phyloP scores from a whole-genome alignment of 2,329 filamentous ascomycete species.

The Pseudocercospora pini-densiflorae region DNA sequence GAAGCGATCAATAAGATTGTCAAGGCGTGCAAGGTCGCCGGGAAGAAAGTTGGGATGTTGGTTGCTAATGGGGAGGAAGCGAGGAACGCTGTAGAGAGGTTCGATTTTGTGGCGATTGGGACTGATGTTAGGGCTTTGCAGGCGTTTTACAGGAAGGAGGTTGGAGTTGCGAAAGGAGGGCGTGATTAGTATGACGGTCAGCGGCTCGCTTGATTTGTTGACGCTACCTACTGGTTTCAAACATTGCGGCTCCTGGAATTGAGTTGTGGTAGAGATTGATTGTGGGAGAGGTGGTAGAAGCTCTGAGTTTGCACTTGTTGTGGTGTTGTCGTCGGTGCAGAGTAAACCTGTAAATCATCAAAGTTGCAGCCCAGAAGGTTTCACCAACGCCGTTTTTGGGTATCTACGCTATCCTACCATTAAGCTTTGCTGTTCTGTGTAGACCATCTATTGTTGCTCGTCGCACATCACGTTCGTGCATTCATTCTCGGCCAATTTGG shows the following conservation, averaged over 20 bases:
- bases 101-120: conserved; percentile 52
- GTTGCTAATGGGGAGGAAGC: conserved; percentile 55
- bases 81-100: conserved; percentile 53
- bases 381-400: neutral
- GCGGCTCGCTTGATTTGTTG: too few relatives aligned
- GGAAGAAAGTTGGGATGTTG: conserved; percentile 66
- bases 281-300: too few relatives aligned
- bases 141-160: conserved; percentile 34
- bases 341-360: too few relatives aligned
- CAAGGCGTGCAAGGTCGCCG: conserved; percentile 61
- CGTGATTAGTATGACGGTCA: too few relatives aligned
- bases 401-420: neutral
- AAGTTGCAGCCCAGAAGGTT: neutral
- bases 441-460: neutral
- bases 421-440: neutral
- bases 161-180: neutral
- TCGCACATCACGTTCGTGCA: neutral
- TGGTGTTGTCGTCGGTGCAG: neutral
- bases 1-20: conserved; percentile 57
- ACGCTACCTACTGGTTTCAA: too few relatives aligned
- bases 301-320: too few relatives aligned
- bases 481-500: conserved; percentile 5
- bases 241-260: too few relatives aligned
- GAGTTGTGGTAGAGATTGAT: too few relatives aligned
- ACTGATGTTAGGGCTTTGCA: conserved; percentile 31